Conservation (phyloP, 208 protist genomes). For the Crithidia acanthocephali region DNA sequence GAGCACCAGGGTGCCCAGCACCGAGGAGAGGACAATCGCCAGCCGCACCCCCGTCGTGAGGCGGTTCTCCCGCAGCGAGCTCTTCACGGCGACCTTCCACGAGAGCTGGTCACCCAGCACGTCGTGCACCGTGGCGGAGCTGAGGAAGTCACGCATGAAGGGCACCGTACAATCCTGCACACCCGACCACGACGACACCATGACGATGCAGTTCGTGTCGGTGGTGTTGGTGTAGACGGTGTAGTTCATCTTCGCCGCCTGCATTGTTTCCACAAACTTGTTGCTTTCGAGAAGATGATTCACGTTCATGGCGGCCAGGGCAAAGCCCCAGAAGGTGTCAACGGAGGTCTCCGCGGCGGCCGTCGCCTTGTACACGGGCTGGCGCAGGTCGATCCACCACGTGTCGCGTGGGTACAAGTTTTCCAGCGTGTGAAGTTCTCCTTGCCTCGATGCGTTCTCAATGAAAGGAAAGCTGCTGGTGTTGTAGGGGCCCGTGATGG, state of each 20-base stretch:
- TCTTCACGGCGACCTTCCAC: conserved; percentile 39
- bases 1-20: conserved; percentile 31
- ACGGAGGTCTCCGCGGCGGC: not conserved
- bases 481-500: conserved; percentile 42
- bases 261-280: conserved; percentile 16
- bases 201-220: conserved; percentile 7
- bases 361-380: conserved; percentile 60
- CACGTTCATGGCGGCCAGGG: conserved; percentile 41
- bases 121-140: conserved; percentile 27
- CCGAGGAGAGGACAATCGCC: conserved; percentile 36
- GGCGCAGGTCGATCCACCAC: conserved; percentile 48
- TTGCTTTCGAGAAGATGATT: conserved; percentile 33
- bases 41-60: conserved; percentile 13
- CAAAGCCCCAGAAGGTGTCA: conserved; percentile 82
- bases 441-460: not conserved
- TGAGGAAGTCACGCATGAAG: conserved; percentile 17
- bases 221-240: conserved; percentile 19
- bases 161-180: conserved; percentile 17
- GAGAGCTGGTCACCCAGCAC: conserved; percentile 32
- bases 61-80: conserved; percentile 14
- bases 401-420: not conserved
- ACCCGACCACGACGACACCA: conserved; percentile 12
- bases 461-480: conserved; percentile 6
- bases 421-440: too few relatives aligned
- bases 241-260: conserved; percentile 21